Base-by-base conservation (phyloP, 805 yeast species). In the Candida saitoana region DNA sequence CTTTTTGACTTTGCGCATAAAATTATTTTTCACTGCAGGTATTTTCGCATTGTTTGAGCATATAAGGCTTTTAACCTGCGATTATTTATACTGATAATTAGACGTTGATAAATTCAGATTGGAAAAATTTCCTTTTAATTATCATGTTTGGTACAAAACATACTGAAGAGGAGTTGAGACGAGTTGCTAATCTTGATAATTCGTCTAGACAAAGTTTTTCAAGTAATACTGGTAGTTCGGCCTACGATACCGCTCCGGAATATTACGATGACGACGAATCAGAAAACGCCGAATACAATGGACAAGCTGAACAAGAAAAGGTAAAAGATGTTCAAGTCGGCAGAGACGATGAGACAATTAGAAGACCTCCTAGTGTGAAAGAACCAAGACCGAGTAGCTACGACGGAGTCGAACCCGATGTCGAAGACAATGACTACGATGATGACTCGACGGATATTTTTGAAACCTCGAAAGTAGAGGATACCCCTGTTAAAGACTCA, bases 191-290 rank as follows among this genome's bases (percentile, higher is more conserved):
- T 11, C n/a, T n/a, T n/a, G 27, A 22, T 22, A 22, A 7, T 6
- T 22, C 27, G 11, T 22, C 27, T 6, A 12, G 43, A 25, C 39
- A 45, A 44, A 40, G 47, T 2, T 31, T 41, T 11, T 27, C 39
- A 19, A 54, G 68, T 2, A 38, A 46, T 34, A 57, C 65, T 5
- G 56, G 53, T 1, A 46, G 59, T 12, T 59, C 67, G 1, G 66
- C 63, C 2, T 65, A 63, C 50, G 62, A 59, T 22, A 65, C 71
- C 4, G 71, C 70, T 4, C 60, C 59, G 16, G 64, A 59, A 24
- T 44, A 25, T 9, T 30, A 16, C 8, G 36, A 39, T 22, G 33
- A 36, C 12, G 11, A 20, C n/a, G 34, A 40, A 12, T 31, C 38
- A 14, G 31, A 24, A 19, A 33, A 42, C 9, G 24, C 16, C 17